Evolutionary conservation across 441 rosid genomes (phyloP), one percentile per base, ranked within the genome.

Genomic region (Manihot esculenta): DNA sequence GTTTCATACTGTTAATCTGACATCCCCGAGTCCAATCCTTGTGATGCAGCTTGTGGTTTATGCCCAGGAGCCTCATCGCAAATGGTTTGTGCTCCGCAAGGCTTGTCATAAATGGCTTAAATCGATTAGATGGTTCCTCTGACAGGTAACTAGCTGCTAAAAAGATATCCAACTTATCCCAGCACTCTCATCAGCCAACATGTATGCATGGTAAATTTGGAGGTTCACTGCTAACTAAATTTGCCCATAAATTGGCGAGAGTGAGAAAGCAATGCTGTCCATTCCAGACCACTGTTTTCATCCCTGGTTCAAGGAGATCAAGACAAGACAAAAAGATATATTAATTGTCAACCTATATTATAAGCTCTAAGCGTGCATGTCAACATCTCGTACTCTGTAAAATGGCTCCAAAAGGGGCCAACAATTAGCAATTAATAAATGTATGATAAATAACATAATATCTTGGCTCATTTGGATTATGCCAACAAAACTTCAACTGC

Each of bases 241-340:
- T 85, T 47, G 86, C 87, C 97, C 94, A 89, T 64, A 91, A 72
- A 78, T 91, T 91, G 11, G 85, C 92, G 7, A 89, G 80, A 11
- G 80, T 79, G 69, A 86, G 74, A 67, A 89, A 85, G 79, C 78
- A 89, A 58, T 74, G 80, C 42, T 75, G 74, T 57, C 80, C 84
- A 18, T 85, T 77, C 97, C 94, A 91, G 47, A 64, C 73, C 51
- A 86, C 83, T 76, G 76, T 80, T 74, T 85, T 72, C 92, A 87
- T 76, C 73, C 85, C 97, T 91, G 86, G 23, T 69, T 30, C 77
- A 76, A 21, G 67, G 60, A 74, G 74, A 75, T 42, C 68, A 71
- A 74, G 49, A 50, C 9, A 50, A 12, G 45, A 0, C 17, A 42
- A 51, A 12, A 47, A 1, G 20, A 41, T 14, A 18, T 20, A 49